A percentile compares a stretch with the other conserved stretches of the same genome.
phyloP scores from a whole-genome alignment of 192 early-diverging fungal genomes.

The Backusella australiensis region DNA sequence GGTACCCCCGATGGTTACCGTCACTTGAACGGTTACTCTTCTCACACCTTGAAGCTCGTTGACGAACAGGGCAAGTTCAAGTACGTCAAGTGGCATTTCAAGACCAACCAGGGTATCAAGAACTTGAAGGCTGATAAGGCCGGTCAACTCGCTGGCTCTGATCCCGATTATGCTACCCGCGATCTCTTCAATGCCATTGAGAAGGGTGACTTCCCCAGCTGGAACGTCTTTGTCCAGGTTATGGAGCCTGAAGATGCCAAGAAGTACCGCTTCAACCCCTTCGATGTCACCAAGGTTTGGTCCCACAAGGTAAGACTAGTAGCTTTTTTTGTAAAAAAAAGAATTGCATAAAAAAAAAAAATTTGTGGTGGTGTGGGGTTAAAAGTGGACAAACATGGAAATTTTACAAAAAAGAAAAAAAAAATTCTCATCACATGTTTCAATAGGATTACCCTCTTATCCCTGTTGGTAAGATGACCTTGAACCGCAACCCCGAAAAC shows the following conservation, averaged over 20 bases:
- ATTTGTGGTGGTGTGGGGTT: neutral
- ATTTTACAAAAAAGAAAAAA: neutral
- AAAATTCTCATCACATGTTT: conserved; percentile 22
- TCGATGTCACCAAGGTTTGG: conserved; percentile 86
- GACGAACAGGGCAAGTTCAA: conserved; percentile 61
- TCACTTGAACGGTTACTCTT: conserved; percentile 82
- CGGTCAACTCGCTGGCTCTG: conserved; percentile 47
- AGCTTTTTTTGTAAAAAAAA: neutral
- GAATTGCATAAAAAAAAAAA: neutral
- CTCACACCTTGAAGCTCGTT: conserved; percentile 76
- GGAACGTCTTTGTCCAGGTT: conserved; percentile 73
- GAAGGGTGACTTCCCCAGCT: conserved; percentile 65
- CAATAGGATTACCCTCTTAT: conserved; percentile 65
- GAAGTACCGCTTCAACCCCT: conserved; percentile 71
- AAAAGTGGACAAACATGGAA: neutral
- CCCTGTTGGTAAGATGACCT: conserved; percentile 71
- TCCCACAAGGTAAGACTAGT: conserved; percentile 54
- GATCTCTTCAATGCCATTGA: conserved; percentile 77
- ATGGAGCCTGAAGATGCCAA: conserved; percentile 70
- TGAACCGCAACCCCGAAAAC: conserved; percentile 83
- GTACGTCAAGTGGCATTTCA: conserved; percentile 89
- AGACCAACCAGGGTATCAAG: conserved; percentile 77
- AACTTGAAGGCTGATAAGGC: conserved; percentile 66
- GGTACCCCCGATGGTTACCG: conserved; percentile 78
- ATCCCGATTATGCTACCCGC: conserved; percentile 75